phyloP scores from a whole-genome alignment of 2,329 filamentous ascomycete genomes.

The Fulvia fulva region DNA sequence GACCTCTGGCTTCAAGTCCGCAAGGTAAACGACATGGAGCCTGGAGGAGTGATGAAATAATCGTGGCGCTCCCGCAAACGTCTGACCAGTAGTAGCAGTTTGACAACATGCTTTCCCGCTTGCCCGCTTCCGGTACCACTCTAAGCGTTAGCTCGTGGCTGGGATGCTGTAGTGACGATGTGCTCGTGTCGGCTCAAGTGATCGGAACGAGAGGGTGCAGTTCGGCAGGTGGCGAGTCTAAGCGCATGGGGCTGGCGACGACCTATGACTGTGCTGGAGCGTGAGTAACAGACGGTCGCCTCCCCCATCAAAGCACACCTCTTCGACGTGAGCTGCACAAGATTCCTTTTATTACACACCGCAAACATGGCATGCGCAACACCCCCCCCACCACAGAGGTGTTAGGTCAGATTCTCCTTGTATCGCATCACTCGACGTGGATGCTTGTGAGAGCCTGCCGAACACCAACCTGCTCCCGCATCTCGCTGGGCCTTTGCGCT shows the following conservation, averaged over 20 bases:
- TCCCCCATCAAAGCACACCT: background rate
- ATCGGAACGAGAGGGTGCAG: background rate
- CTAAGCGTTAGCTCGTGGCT: background rate
- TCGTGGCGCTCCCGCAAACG: background rate
- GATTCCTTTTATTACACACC: background rate
- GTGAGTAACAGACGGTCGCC: background rate
- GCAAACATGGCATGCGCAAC: background rate
- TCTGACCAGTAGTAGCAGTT: background rate
- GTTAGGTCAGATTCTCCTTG: background rate
- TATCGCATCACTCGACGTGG: background rate
- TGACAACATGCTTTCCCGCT: slow-evolving; percentile 1
- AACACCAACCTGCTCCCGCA: background rate
- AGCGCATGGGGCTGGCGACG: background rate
- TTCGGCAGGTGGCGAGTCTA: background rate
- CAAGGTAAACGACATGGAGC: background rate
- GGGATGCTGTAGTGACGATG: background rate
- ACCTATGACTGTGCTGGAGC: background rate
- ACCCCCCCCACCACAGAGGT: background rate
- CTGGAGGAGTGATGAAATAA: background rate
- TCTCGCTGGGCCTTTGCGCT: background rate
- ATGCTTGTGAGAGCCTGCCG: background rate
- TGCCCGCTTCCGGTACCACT: background rate
- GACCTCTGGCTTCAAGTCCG: background rate
- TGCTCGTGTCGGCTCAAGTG: background rate
- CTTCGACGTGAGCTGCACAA: background rate